Evolutionary conservation across 306 rosid species (phyloP).

Genomic region (Cicer pinnatifidum): DNA sequence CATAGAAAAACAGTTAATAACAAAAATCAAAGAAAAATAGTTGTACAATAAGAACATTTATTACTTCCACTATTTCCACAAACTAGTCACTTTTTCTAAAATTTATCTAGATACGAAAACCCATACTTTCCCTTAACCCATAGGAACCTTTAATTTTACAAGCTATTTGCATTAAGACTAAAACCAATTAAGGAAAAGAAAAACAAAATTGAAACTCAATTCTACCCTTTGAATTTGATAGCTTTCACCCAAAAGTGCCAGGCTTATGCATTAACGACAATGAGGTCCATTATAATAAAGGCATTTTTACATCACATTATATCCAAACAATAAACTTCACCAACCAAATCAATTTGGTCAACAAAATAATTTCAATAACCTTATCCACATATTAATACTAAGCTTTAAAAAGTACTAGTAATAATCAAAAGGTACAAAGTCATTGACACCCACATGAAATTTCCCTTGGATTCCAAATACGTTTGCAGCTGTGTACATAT

Average conservation of each 20-base stretch:
- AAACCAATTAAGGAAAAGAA: background rate
- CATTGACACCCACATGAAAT: conserved; percentile 46
- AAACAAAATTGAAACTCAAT: background rate
- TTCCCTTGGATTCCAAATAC: conserved; percentile 64
- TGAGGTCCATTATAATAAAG: conserved; percentile 22
- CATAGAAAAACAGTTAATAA: too few species aligned
- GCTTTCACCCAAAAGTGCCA: background rate
- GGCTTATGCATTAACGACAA: background rate
- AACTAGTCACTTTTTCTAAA: background rate
- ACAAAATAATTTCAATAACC: conserved; percentile 41
- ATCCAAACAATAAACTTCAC: conserved; percentile 6
- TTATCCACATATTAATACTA: conserved; percentile 39
- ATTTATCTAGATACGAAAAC: background rate
- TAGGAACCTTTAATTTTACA: background rate
- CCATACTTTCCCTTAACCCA: background rate
- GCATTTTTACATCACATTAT: background rate
- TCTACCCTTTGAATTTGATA: background rate
- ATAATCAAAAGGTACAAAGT: conserved; percentile 40
- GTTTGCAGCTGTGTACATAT: conserved; percentile 35
- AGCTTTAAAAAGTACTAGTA: conserved; percentile 26
- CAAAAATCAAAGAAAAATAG: background rate
- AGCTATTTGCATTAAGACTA: background rate
- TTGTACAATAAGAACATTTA: background rate
- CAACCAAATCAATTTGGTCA: conserved; percentile 37
- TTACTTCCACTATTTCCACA: background rate